Percentiles rank a stretch among this genome's conserved stretches.
Conservation (phyloP, 2,329 filamentous ascomycete genomes). For the Saccharata proteae region DNA sequence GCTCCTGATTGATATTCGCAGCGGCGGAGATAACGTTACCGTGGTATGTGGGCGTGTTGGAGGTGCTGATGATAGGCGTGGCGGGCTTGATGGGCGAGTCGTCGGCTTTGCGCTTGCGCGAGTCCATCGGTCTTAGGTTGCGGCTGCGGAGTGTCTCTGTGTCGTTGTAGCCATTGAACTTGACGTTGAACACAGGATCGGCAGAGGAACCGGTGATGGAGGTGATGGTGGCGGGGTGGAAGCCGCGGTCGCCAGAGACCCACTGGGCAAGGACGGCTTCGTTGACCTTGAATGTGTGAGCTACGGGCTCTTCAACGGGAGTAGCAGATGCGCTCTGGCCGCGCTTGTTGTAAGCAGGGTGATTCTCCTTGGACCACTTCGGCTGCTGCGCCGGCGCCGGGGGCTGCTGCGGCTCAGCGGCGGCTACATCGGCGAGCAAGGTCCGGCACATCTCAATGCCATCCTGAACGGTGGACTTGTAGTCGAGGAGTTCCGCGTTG, state of each 20-base stretch:
- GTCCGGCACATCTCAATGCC: slow-evolving; percentile 69
- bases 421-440: slow-evolving; percentile 69
- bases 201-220: slow-evolving; percentile 87
- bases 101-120: slow-evolving; percentile 72
- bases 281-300: slow-evolving; percentile 64
- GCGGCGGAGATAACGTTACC: slow-evolving; percentile 54
- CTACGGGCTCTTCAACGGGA: slow-evolving; percentile 6
- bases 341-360: slow-evolving; percentile 56
- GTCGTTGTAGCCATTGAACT: slow-evolving; percentile 85
- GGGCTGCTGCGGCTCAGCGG: slow-evolving; percentile 37
- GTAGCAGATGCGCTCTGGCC: slow-evolving; percentile 32
- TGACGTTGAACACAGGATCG: slow-evolving; percentile 85
- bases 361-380: slow-evolving; percentile 71
- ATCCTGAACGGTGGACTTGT: slow-evolving; percentile 71
- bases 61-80: slow-evolving; percentile 26
- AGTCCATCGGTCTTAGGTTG: slow-evolving; percentile 20
- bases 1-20: slow-evolving; percentile 52
- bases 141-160: slow-evolving; percentile 57
- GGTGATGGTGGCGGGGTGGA: slow-evolving; percentile 86
- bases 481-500: slow-evolving; percentile 62
- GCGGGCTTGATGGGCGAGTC: slow-evolving; percentile 45
- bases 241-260: slow-evolving; percentile 75
- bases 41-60: too few species aligned
- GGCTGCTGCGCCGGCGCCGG: slow-evolving; percentile 17
- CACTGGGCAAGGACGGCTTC: slow-evolving; percentile 86